Evolutionary conservation across 2,329 filamentous ascomycete species (phyloP).

Genomic region (Ambrosiella beaveri): DNA sequence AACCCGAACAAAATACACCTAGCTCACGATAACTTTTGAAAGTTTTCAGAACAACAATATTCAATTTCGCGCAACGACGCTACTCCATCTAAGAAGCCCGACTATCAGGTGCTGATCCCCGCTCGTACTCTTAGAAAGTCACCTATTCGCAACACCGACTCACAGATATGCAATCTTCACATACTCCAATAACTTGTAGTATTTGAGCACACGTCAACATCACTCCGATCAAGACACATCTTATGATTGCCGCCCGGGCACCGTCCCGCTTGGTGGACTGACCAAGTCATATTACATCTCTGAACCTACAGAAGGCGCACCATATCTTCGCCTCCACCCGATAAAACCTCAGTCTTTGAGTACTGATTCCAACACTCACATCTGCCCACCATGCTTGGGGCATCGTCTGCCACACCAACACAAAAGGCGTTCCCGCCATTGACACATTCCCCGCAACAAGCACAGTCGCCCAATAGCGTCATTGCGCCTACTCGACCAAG

Average conservation of each 20-base stretch:
- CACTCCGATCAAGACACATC: not conserved
- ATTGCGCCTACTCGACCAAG: conserved; percentile 19
- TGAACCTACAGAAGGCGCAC: conserved; percentile 1
- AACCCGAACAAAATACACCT: too few relatives aligned
- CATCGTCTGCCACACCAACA: conserved; percentile 32
- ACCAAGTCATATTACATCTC: conserved; percentile 5
- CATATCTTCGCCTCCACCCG: not conserved
- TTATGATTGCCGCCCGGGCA: conserved; percentile 14
- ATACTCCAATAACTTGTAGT: not conserved
- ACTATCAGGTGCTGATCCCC: not conserved
- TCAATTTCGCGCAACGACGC: too few relatives aligned
- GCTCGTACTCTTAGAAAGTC: not conserved
- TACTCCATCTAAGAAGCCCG: too few relatives aligned
- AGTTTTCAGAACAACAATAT: too few relatives aligned
- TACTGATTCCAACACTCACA: not conserved
- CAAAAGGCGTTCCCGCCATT: conserved; percentile 30
- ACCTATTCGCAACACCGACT: not conserved
- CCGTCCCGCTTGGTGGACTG: conserved; percentile 14
- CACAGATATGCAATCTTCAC: not conserved
- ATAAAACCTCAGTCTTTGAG: not conserved
- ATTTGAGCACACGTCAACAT: not conserved
- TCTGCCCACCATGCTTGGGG: conserved; percentile 30
- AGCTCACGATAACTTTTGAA: too few relatives aligned
- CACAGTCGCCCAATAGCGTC: conserved; percentile 22
- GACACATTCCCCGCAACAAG: conserved; percentile 14